Conservation (phyloP, 2,329 filamentous ascomycete genomes). For the Blastomyces gilchristii region DNA sequence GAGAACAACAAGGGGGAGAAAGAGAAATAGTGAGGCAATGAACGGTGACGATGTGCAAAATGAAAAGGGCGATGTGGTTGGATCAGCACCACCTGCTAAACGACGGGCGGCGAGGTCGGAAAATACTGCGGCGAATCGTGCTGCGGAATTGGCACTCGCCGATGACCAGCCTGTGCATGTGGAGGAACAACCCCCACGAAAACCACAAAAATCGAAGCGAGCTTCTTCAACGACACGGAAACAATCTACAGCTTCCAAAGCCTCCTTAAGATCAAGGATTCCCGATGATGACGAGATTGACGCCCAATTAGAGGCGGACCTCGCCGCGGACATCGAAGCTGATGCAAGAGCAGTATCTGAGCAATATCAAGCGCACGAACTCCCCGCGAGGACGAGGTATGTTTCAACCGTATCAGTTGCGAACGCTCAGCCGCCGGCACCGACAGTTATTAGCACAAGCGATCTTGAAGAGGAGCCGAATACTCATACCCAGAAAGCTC, state of each 20-base stretch:
- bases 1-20: conserved; percentile 42
- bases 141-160: background rate
- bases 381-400: background rate
- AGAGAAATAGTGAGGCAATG: conserved; percentile 52
- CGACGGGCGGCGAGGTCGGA: conserved; percentile 46
- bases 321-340: conserved; percentile 39
- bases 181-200: conserved; percentile 34
- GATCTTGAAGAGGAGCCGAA: conserved; percentile 14
- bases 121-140: conserved; percentile 16
- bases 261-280: conserved; percentile 36
- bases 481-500: conserved; percentile 16
- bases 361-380: conserved; percentile 32
- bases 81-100: conserved; percentile 42
- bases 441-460: conserved; percentile 2
- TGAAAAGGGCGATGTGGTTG: conserved; percentile 16
- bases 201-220: conserved; percentile 29
- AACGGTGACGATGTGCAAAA: conserved; percentile 19
- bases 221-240: conserved; percentile 39
- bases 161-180: conserved; percentile 1
- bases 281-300: conserved; percentile 57
- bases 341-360: conserved; percentile 39
- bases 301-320: conserved; percentile 53
- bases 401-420: conserved; percentile 2
- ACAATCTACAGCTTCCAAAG: conserved; percentile 39
- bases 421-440: conserved; percentile 4